Percentiles rank a stretch among this genome's conserved stretches.
phyloP scores from a whole-genome alignment of 768 basidiomycete genomes.

The Russula dissimulans region DNA sequence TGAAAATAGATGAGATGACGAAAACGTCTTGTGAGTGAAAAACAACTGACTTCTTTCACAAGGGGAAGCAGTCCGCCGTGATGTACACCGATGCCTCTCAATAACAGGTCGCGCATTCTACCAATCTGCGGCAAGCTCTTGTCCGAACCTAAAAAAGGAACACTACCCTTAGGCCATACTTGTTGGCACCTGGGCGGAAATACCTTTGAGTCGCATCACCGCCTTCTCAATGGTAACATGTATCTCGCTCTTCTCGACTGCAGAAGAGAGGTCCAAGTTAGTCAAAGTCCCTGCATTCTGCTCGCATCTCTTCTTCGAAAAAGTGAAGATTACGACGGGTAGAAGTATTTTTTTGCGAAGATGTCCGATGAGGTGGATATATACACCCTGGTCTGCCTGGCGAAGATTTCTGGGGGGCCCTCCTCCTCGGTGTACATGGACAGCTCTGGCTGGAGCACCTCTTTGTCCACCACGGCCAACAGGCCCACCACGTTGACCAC shows the following conservation, averaged over 20 bases:
- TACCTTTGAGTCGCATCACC: slow-evolving; percentile 83
- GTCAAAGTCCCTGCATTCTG: slow-evolving; percentile 88
- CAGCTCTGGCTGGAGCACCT: slow-evolving; percentile 29
- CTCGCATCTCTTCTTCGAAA: slow-evolving; percentile 95
- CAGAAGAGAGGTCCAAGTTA: slow-evolving; percentile 78
- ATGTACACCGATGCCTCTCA: slow-evolving; percentile 93
- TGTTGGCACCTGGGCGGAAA: slow-evolving; percentile 5
- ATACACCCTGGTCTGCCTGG: slow-evolving; percentile 81
- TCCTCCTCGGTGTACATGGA: slow-evolving; percentile 29
- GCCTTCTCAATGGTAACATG: slow-evolving; percentile 93
- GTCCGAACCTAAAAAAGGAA: slow-evolving; percentile 58
- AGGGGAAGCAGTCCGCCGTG: slow-evolving; percentile 95
- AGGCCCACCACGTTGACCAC: slow-evolving; percentile 36
- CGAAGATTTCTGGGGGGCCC: slow-evolving; percentile 46
- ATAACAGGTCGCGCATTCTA: slow-evolving; percentile 80
- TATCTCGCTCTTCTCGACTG: slow-evolving; percentile 93
- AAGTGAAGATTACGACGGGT: slow-evolving; percentile 93
- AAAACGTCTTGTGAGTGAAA: background rate
- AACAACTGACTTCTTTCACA: slow-evolving; percentile 74
- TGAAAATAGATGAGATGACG: slow-evolving; percentile 6
- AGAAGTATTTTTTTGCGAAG: slow-evolving; percentile 79
- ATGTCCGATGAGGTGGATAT: slow-evolving; percentile 83
- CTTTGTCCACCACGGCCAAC: slow-evolving; percentile 37
- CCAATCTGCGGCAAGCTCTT: slow-evolving; percentile 88
- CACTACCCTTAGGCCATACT: background rate